Percentiles rank a stretch among this genome's conserved stretches.
These are phyloP conservation scores for Termitomyces sp. DNA, from an alignment of 768 basidiomycete species.

Conservation along the genomic window DNA sequence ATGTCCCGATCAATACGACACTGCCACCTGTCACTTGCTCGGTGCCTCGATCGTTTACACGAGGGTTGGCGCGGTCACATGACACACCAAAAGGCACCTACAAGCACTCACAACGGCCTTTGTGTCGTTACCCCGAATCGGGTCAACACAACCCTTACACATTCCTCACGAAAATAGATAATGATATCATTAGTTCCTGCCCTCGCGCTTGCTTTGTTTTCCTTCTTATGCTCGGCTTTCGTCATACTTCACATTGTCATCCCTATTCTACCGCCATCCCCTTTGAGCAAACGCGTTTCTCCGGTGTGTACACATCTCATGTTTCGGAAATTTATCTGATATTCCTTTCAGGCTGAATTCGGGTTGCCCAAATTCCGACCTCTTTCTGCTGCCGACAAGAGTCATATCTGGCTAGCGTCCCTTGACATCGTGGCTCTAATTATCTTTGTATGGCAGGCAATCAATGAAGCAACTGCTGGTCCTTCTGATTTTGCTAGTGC, in stretches of 20 bases:
- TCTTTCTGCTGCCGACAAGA: conserved; percentile 63
- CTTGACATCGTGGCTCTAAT: conserved; percentile 59
- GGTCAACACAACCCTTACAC: background rate
- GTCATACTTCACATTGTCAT: conserved; percentile 71
- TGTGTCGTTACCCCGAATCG: background rate
- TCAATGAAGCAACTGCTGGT: conserved; percentile 44
- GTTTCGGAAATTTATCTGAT: conserved; percentile 9
- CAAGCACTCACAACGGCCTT: conserved; percentile 1
- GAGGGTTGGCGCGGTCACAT: background rate
- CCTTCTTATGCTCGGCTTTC: conserved; percentile 68
- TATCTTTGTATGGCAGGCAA: conserved; percentile 62
- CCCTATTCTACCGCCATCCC: conserved; percentile 69
- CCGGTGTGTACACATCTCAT: conserved; percentile 41
- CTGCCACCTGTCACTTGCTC: background rate
- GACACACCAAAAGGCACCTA: conserved; percentile 4
- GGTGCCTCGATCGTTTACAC: background rate
- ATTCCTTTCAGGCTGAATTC: conserved; percentile 58
- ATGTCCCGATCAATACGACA: background rate
- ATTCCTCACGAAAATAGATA: conserved; percentile 4
- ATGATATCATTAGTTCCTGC: conserved; percentile 70
- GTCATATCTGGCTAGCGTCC: conserved; percentile 66
- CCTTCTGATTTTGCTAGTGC: conserved; percentile 37
- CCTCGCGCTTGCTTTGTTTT: conserved; percentile 61
- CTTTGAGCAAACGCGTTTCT: conserved; percentile 67
- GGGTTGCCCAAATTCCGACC: conserved; percentile 64